Base-by-base conservation (phyloP, 176 grass and related monocot genomes). In the Triticum aestivum region DNA sequence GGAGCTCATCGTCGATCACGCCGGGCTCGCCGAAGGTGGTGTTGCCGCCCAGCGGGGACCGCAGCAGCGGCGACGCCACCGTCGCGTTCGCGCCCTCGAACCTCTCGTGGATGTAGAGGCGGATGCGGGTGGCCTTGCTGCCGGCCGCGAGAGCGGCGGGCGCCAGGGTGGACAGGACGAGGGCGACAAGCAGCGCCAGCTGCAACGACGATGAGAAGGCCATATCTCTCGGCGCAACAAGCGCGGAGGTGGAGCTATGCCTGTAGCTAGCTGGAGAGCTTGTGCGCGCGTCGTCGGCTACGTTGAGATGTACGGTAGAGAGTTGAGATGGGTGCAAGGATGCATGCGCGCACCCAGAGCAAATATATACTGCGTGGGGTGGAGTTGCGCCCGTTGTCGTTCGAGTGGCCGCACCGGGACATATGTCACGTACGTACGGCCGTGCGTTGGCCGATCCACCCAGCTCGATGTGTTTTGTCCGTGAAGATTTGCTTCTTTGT, bases 21-120 rank as follows among this genome's bases (percentile, higher is more conserved):
- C 73, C 64, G 3, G 51, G 65, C 21, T 69, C 65, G 26, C 87
- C 87, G 87, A 89, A 89, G 9, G 81, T 63, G 21, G 81, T 18
- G 78, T 81, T 81, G 12, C 3, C 39, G 27, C 74, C 81, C 18
- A 42, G 54, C 38, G 32, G 62, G 15, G 82, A 72, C 35, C 35
- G 32, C 9, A 65, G 79, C 70, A 88, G 79, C 1, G 71, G 73
- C 26, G 73, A 11, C 34, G 20, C 52, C 75, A 78, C 39, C 41
- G 75, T 84, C 1, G 81, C 38, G 65, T 89, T 74, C 0, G 75
- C 21, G 29, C 87, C 82, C 3, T 67, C 12, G 74, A 73, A 79
- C 7, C 14, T 45, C 75, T 89, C 87, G 82, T 85, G 87, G 75
- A 80, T 69, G 68, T 84, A 89, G 27, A 89, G 29, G 20, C 67